phyloP scores from a whole-genome alignment of 2,329 filamentous ascomycete genomes.

The Fusarium humuli region DNA sequence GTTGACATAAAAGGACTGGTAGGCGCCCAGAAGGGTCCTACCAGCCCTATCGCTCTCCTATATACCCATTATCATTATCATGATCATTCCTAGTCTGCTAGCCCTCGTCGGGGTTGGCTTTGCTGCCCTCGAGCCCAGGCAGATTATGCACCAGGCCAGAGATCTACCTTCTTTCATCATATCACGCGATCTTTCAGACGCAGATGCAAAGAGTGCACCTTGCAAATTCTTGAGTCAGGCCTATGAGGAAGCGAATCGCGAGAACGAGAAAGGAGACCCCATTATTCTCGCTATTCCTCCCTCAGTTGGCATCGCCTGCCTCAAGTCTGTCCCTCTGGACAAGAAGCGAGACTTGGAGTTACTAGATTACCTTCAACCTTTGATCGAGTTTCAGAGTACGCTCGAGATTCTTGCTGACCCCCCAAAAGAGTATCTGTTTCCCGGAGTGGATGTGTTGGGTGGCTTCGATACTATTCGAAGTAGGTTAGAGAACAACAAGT shows the following conservation, averaged over 20 bases:
- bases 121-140: conserved; percentile 38
- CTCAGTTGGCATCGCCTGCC: conserved; percentile 39
- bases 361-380: conserved; percentile 38
- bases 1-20: conserved; percentile 32
- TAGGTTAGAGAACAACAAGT: conserved; percentile 32
- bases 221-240: conserved; percentile 36
- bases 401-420: conserved; percentile 42
- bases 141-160: conserved; percentile 35
- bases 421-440: conserved; percentile 40
- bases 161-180: conserved; percentile 29
- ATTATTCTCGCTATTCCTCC: conserved; percentile 31
- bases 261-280: conserved; percentile 11
- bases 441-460: conserved; percentile 40
- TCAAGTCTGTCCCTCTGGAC: conserved; percentile 44
- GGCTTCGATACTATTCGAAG: conserved; percentile 34
- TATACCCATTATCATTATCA: conserved; percentile 33
- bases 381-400: conserved; percentile 40
- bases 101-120: conserved; percentile 33
- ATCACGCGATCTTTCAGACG: conserved; percentile 29
- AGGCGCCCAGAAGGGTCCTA: neutral
- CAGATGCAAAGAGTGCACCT: conserved; percentile 22
- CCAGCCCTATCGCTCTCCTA: conserved; percentile 10
- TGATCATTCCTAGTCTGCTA: conserved; percentile 37
- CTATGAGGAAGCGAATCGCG: conserved; percentile 27
- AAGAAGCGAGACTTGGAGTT: conserved; percentile 42